Percentiles rank a stretch among this genome's conserved stretches.
Conservation (phyloP, 1,284 basidiomycete genomes). For the Sphaerobolus stellatus region DNA sequence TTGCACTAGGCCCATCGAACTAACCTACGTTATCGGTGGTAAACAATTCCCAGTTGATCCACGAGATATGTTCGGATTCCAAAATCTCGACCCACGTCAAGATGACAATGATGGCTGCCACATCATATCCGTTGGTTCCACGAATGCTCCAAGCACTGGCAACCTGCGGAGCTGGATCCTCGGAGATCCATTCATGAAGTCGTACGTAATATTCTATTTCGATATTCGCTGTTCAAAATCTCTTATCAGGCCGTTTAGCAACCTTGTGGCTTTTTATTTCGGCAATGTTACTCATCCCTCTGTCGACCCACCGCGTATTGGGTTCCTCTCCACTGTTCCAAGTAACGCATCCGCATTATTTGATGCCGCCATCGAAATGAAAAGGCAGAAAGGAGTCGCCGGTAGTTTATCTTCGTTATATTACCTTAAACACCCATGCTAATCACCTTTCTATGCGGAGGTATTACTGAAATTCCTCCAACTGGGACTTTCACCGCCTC, state of each 20-base stretch:
- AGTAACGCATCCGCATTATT: conserved; percentile 44
- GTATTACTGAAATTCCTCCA: not conserved
- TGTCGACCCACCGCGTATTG: conserved; percentile 61
- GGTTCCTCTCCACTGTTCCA: conserved; percentile 66
- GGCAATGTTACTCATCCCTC: conserved; percentile 64
- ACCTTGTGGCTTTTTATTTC: conserved; percentile 58
- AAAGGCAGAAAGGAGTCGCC: not conserved
- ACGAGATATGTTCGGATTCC: conserved; percentile 9
- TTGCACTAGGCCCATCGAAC: not conserved
- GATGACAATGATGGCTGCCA: too few species aligned
- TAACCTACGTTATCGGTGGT: conserved; percentile 14
- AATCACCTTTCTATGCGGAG: not conserved
- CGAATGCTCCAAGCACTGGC: conserved; percentile 48
- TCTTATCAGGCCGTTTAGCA: too few species aligned
- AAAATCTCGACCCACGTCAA: too few species aligned
- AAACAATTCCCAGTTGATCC: conserved; percentile 15
- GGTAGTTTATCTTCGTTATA: not conserved
- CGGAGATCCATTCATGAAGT: conserved; percentile 7
- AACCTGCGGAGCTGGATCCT: conserved; percentile 11
- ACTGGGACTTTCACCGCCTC: not conserved
- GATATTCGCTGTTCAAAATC: too few species aligned
- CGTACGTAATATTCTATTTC: too few species aligned
- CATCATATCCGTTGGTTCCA: conserved; percentile 29
- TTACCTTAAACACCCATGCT: too few species aligned
- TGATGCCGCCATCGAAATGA: conserved; percentile 36